phyloP scores from a whole-genome alignment of 805 yeast species.

The Deakozyma indianensis region DNA sequence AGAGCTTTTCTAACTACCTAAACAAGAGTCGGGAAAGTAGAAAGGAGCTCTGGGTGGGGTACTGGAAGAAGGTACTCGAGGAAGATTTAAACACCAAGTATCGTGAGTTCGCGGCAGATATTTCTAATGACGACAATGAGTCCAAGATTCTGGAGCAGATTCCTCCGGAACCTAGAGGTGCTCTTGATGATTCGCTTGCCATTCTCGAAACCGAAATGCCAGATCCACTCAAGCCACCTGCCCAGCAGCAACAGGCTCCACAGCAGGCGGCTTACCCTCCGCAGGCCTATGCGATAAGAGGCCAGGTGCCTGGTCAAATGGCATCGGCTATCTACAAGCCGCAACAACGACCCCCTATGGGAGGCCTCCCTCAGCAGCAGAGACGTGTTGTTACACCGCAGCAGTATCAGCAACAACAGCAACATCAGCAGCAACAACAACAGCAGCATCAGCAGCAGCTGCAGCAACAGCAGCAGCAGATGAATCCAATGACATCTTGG shows the following conservation, averaged over 20 bases:
- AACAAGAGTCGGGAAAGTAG: constrained; percentile 12
- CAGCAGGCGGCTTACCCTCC: neutral
- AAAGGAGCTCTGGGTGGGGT: constrained; percentile 14
- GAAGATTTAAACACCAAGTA: constrained; percentile 10
- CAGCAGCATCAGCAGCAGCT: constrained; percentile 1
- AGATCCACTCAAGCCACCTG: constrained; percentile 21
- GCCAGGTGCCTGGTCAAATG: neutral
- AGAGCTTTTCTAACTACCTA: constrained; percentile 7
- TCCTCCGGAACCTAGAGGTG: neutral
- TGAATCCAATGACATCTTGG: constrained; percentile 5
- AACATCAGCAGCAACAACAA: constrained; percentile 8
- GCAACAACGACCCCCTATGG: neutral
- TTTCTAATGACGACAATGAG: neutral
- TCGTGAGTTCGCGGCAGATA: neutral
- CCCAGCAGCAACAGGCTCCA: constrained; percentile 1
- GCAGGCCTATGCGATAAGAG: neutral
- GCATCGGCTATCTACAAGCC: neutral
- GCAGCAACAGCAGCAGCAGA: constrained; percentile 7
- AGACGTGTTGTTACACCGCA: neutral
- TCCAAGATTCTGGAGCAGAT: neutral
- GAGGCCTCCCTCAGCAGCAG: neutral
- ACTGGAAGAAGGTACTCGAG: constrained; percentile 20
- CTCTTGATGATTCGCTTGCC: constrained; percentile 1
- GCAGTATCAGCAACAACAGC: constrained; percentile 10
- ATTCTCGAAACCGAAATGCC: neutral